Evolutionary conservation across 108 stramenopile genomes (phyloP).

Genomic region (Skeletonema tropicum): DNA sequence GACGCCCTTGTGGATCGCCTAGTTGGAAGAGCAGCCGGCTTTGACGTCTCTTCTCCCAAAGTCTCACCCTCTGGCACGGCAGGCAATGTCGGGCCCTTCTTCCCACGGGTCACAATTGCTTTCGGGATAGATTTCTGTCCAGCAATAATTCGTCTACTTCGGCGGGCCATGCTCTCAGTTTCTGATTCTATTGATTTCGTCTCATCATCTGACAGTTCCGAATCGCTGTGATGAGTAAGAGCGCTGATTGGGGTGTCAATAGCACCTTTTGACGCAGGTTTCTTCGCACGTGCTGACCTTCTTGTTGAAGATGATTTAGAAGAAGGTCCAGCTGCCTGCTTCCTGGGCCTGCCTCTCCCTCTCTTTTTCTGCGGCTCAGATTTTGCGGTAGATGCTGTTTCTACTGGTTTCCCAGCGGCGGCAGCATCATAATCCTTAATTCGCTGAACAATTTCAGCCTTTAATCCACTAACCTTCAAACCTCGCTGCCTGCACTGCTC

Average conservation of each 20-base stretch:
- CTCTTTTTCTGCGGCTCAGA: background rate
- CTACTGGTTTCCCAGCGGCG: background rate
- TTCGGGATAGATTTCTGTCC: slow-evolving; percentile 7
- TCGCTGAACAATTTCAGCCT: slow-evolving; percentile 1
- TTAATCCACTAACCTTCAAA: background rate
- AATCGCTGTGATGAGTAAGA: background rate
- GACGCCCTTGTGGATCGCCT: background rate
- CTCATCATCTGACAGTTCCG: background rate
- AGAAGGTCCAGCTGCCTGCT: background rate
- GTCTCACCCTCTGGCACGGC: background rate
- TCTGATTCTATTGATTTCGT: background rate
- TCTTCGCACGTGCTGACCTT: background rate
- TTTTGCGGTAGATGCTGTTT: background rate
- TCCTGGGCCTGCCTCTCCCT: slow-evolving; percentile 2
- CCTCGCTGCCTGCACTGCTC: background rate
- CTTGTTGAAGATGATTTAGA: background rate
- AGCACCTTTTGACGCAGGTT: background rate
- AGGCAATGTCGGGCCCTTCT: background rate
- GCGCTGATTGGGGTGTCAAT: background rate
- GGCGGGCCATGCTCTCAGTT: background rate
- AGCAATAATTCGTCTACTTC: background rate
- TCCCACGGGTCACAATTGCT: slow-evolving; percentile 2
- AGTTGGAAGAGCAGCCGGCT: background rate
- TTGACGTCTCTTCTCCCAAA: background rate
- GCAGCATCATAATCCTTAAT: slow-evolving; percentile 1